Evolutionary conservation across 495 filamentous ascomycete species (phyloP), one percentile per base, ranked within the genome.

Genomic region (Monascus purpureus): DNA sequence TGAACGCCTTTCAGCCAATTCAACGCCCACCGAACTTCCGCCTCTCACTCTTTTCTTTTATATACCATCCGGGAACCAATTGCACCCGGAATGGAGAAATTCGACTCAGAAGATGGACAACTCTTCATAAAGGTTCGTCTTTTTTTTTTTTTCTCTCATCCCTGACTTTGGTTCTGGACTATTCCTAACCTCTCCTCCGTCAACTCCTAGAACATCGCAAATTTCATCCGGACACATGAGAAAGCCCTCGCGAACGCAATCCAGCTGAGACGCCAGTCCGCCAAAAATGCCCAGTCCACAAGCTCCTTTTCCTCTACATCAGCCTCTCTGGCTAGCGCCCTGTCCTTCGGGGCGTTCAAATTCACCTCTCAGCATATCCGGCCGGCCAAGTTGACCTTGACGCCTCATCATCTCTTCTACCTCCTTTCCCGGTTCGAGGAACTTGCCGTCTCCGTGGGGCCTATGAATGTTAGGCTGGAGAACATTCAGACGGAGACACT

Each of bases 371-470:
- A 80, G 46, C 77, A 63, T 39, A 67, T 84, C 45, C 94, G 90
- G 58, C 81, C 87, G 26, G 80, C 80, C 23, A 95, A 88, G 63
- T 63, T 97, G 32, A 83, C 84, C 17, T 70, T 97, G 28, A 96
- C 90, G n/a, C 83, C 90, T 13, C 90, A 97, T 41, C 90, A 97
- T 58, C 72, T 97, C 22, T 97, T 92, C 62, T 97, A 94, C 50
- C 70, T 97, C 16, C 68, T 97, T 29, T 90, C 82, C 33, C 80
- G 85, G 32, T 93, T 95, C 53, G 86, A 94, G 61, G 90, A 95
- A 27, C 64, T 94, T 23, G 77, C 76, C 36, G 84, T 97, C 42
- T 59, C 73, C 42, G 83, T 96, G 35, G 90, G 90, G 25, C 83
- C 88, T 8, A 93, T 95, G 90, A 93, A 84, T 49, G 78, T 97